Evolutionary conservation across 2,329 filamentous ascomycete genomes (phyloP), one percentile per base, ranked within the genome.

Genomic region (Sclerotiophoma versabilis): DNA sequence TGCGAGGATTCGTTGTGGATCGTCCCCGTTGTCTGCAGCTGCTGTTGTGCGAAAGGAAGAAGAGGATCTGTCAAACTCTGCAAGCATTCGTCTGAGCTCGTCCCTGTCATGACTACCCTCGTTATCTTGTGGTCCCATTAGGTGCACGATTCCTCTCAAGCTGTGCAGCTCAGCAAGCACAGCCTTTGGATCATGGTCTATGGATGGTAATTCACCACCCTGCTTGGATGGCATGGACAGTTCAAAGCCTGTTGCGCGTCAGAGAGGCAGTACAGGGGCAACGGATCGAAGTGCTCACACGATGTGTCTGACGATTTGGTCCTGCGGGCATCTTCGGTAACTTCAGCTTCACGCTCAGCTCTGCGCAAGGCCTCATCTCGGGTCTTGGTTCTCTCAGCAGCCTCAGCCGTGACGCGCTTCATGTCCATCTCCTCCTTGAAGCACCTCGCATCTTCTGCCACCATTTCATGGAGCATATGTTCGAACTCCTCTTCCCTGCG

Each of bases 1-100:
- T 23, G 41, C 39, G 22, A 59, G 49, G 49, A 50, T 59, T 12
- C 12, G 10, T 14, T 27, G 39, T 12, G 48, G 57, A 41, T 59
- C 45, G 23, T 53, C 20, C 6, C 34, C 20, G 14, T 20, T 2
- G 14, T 34, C 34, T n/a, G 12, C 15, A 26, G 14, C 10, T 25
- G 36, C 10, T 9, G 11, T 34, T 14, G 41, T 20, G 12, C 14
- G 49, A 5, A 8, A 12, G 10, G 23, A 19, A 4, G 14, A 42
- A 8, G 33, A 12, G 5, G 10, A 2, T 23, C 23, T 37, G 20
- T 54, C 26, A 14, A 56, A 26, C 12, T 57, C 58, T 9, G 41
- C 48, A 14, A 62, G 52, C 54, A 59, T 47, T 20, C 33, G 37
- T 42, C 44, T 41, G 5, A 29, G 1, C 4, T 45, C 38, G 5